Evolutionary conservation across 768 basidiomycete species (phyloP).

Genomic region (Tulasnella calospora): DNA sequence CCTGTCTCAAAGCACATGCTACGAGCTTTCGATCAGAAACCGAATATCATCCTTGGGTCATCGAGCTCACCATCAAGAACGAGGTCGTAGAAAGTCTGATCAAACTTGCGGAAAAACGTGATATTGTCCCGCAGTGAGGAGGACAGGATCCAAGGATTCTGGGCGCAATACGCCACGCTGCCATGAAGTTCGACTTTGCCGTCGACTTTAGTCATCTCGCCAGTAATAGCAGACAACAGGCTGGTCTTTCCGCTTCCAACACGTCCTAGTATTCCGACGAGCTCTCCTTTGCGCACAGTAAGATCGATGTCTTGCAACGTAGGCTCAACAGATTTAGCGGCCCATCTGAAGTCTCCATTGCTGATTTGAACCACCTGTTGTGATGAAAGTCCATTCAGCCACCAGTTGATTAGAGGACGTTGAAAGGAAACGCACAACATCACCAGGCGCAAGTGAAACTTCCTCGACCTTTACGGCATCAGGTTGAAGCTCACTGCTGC

Average conservation of each 20-base stretch:
- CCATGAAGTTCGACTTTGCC: conserved; percentile 69
- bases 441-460: conserved; percentile 19
- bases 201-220: conserved; percentile 74
- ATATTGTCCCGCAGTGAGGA: conserved; percentile 87
- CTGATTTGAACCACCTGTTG: conserved; percentile 51
- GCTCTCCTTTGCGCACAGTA: conserved; percentile 71
- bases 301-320: conserved; percentile 76
- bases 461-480: conserved; percentile 61
- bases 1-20: conserved; percentile 82
- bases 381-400: neutral
- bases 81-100: conserved; percentile 74
- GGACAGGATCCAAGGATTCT: conserved; percentile 87
- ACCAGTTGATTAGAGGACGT: neutral
- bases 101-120: conserved; percentile 82
- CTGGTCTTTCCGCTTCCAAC: conserved; percentile 91
- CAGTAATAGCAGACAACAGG: conserved; percentile 72
- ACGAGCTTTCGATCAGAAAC: neutral
- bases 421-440: neutral
- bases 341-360: conserved; percentile 81
- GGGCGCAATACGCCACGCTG: conserved; percentile 74
- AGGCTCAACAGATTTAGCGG: conserved; percentile 46
- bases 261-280: conserved; percentile 79
- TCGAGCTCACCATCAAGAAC: conserved; percentile 63
- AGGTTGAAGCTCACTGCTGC: conserved; percentile 70
- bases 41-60: neutral